phyloP scores from a whole-genome alignment of 129 eudicot species.

The Tanacetum coccineum region DNA sequence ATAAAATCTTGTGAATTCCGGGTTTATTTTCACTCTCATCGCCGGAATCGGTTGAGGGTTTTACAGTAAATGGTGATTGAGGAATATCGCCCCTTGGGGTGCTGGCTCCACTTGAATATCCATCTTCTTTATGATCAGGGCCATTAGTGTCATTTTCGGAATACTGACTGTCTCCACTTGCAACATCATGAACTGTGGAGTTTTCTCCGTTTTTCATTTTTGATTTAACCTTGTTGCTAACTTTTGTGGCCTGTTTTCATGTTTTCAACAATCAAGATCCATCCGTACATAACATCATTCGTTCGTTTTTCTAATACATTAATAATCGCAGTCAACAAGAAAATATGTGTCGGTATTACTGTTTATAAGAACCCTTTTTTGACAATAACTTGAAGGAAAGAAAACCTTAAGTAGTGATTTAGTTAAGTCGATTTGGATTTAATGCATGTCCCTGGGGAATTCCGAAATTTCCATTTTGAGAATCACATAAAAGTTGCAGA shows the following conservation, averaged over 20 bases:
- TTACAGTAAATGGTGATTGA: constrained; percentile 45
- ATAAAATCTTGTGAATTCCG: constrained; percentile 56
- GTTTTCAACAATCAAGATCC: constrained; percentile 31
- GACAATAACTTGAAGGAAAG: neutral
- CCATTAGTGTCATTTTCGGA: constrained; percentile 47
- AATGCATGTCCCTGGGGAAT: neutral
- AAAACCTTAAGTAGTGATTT: neutral
- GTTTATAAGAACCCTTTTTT: neutral
- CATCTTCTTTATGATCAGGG: constrained; percentile 75
- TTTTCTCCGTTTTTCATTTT: constrained; percentile 65
- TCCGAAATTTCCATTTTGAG: neutral
- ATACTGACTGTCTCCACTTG: constrained; percentile 63
- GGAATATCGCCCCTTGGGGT: constrained; percentile 77
- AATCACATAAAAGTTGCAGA: neutral
- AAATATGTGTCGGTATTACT: neutral
- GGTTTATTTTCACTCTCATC: constrained; percentile 74
- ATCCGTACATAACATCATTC: constrained; percentile 2
- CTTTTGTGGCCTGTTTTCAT: constrained; percentile 69
- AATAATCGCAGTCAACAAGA: constrained; percentile 3
- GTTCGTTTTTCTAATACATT: neutral
- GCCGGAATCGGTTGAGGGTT: constrained; percentile 52
- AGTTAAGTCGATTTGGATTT: neutral
- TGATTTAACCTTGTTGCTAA: constrained; percentile 87
- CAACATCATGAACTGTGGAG: constrained; percentile 46
- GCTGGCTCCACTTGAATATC: constrained; percentile 85